Conservation (phyloP, 1,284 basidiomycete species). For the Fomes fomentarius region DNA sequence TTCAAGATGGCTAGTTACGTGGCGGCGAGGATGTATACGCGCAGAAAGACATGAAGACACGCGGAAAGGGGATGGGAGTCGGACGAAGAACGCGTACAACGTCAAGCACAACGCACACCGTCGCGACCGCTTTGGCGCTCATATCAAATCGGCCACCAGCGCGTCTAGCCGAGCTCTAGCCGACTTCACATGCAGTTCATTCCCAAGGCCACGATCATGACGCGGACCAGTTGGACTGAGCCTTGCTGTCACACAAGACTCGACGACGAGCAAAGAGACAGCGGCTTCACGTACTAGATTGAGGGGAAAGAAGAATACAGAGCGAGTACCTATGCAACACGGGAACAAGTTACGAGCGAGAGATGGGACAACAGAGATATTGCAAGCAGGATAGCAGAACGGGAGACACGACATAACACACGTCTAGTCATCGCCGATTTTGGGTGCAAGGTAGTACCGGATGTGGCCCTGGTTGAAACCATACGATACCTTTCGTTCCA, state of each 20-base stretch:
- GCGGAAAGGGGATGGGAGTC: conserved; percentile 1
- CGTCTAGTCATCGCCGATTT: conserved; percentile 78
- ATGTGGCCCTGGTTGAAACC: conserved; percentile 84
- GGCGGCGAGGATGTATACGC: neutral
- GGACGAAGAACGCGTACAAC: neutral
- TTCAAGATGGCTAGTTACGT: neutral
- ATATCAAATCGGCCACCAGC: neutral
- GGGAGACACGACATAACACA: neutral
- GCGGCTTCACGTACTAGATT: no score
- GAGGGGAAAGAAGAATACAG: conserved; percentile 12
- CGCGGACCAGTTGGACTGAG: no score
- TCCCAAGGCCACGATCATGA: no score
- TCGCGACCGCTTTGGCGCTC: neutral
- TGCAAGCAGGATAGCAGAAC: conserved; percentile 1
- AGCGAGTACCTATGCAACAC: conserved; percentile 13
- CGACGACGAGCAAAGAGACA: no score
- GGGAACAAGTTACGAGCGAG: conserved; percentile 2
- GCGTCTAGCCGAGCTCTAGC: neutral
- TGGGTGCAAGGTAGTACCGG: conserved; percentile 87
- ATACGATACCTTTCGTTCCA: conserved; percentile 74
- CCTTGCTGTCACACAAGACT: no score
- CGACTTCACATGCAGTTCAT: neutral
- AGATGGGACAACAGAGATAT: conserved; percentile 4
- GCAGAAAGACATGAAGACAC: conserved; percentile 2
- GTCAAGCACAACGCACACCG: neutral